These are phyloP conservation scores for Phaeotremella fagi DNA, from an alignment of 768 basidiomycete genomes.

Conservation along the genomic window DNA sequence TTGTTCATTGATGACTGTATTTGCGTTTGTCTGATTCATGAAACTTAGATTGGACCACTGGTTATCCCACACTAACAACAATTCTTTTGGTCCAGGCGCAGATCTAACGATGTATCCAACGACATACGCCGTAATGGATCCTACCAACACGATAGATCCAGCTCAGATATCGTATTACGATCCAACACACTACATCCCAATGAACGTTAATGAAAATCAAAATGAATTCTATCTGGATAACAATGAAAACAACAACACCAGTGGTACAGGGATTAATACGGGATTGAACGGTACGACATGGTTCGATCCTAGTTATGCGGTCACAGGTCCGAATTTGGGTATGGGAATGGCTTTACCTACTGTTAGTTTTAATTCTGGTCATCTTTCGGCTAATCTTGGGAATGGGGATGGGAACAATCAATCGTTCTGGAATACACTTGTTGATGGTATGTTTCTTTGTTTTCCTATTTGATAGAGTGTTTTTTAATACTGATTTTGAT, in stretches of 20 bases:
- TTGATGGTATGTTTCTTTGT: conserved; percentile 17
- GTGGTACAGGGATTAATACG: neutral
- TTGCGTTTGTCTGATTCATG: neutral
- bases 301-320: neutral
- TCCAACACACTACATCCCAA: neutral
- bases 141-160: neutral
- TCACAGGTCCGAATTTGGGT: neutral
- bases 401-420: conserved; percentile 9
- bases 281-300: neutral
- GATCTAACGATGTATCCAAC: neutral
- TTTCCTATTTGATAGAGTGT: neutral
- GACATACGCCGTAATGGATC: neutral
- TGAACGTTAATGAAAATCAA: too few relatives aligned
- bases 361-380: neutral
- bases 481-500: neutral
- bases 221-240: too few relatives aligned
- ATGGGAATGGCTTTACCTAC: neutral
- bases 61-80: conserved; percentile 18
- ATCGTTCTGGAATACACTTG: conserved; percentile 18
- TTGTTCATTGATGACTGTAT: neutral
- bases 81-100: neutral
- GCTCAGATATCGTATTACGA: neutral
- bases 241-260: neutral
- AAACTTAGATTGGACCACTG: conserved; percentile 38
- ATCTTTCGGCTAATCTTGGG: neutral